Percentiles rank a stretch among this genome's conserved stretches.
phyloP scores from a whole-genome alignment of 2,329 filamentous ascomycete species.

The Stemphylium beticola region DNA sequence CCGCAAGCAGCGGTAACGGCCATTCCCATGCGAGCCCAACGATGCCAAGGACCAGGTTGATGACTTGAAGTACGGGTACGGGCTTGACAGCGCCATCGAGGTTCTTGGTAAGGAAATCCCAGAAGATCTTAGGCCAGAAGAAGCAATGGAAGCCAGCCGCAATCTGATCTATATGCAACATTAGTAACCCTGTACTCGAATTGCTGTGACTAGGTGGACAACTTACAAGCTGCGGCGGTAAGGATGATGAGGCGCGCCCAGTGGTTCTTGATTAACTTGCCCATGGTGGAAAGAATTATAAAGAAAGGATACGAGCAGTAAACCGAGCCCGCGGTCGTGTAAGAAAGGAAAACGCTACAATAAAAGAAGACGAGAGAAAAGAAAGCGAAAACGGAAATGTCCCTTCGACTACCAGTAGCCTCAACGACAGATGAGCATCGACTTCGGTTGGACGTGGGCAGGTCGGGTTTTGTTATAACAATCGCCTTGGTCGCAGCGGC shows the following conservation, averaged over 20 bases:
- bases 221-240: conserved; percentile 77
- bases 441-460: conserved; percentile 25
- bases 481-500: conserved; percentile 19
- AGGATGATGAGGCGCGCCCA: conserved; percentile 94
- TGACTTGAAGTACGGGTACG: conserved; percentile 83
- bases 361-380: conserved; percentile 11
- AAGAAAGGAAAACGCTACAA: conserved; percentile 16
- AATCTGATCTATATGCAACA: conserved; percentile 72
- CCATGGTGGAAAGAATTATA: conserved; percentile 65
- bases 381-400: conserved; percentile 14
- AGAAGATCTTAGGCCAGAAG: conserved; percentile 99
- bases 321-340: conserved; percentile 37
- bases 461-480: conserved; percentile 45
- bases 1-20: conserved; percentile 78
- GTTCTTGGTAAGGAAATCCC: conserved; percentile 92
- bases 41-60: conserved; percentile 85
- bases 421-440: conserved; percentile 39
- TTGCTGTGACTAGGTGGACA: not conserved
- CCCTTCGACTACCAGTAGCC: conserved; percentile 49
- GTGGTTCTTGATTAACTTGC: conserved; percentile 99
- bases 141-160: conserved; percentile 82
- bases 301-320: conserved; percentile 39
- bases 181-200: conserved; percentile 7
- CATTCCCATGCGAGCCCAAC: conserved; percentile 87
- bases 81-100: conserved; percentile 87